Base-by-base conservation (phyloP, 1,139 yeast genomes). In the Blastobotrys elegans region DNA sequence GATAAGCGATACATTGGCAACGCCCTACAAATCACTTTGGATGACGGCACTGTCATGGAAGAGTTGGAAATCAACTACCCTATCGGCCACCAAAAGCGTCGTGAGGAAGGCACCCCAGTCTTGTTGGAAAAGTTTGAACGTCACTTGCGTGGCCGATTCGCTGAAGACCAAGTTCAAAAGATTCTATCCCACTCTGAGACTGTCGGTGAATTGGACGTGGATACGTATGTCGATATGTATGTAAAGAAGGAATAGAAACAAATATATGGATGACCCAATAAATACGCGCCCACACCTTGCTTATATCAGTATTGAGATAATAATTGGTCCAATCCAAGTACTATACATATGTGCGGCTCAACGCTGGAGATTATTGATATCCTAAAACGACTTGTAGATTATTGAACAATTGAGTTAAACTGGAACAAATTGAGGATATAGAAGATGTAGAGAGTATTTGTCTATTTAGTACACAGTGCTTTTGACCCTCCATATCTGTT, bases 51-150 rank as follows among this genome's bases (percentile, higher is more conserved):
- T 4, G 63, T 66, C 2, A 60, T 77, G 22, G 79, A 75, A 48
- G 82, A 77, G 52, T 75, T 75, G 40, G 73, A 68, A 46, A 78
- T 78, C 40, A 75, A 77, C 60, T 76, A 70, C 60, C 82, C 82
- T 53, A 74, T 77, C 53, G 82, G 82, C 13, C 82, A 77, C 66
- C 71, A 75, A 56, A 67, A 68, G 57, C 73, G 82, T 62, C 70
- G 82, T 52, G 76, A 74, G 48, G 82, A 77, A 58, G 82, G 82
- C 29, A 75, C 75, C 44, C 82, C 82, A 18, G 72, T 77, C 16
- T 60, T 78, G 52, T 62, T 74, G 47, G 60, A 67, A 47, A 77
- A 77, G 65, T 77, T 76, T 53, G 71, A 73, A 58, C 71, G 70
- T 42, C 81, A 77, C 58, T 65, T 77, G 44, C 58, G 64, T 18